Conservation (phyloP, 2,329 filamentous ascomycete species). For the Aspergillus sp. region DNA sequence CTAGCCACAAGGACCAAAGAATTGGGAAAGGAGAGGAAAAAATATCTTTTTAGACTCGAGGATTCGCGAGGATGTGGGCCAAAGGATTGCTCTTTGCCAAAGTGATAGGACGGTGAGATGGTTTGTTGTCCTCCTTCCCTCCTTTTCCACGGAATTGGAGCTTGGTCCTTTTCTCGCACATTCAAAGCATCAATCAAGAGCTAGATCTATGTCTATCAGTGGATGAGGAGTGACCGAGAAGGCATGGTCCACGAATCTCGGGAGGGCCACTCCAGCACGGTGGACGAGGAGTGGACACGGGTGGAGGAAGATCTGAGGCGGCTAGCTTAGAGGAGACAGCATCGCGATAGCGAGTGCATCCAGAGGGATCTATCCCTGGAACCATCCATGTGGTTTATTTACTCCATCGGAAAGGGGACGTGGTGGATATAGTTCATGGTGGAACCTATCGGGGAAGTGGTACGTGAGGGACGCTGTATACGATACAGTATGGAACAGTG, state of each 20-base stretch:
- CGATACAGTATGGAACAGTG: background rate
- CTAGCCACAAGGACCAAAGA: background rate
- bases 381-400: background rate
- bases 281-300: background rate
- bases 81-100: background rate
- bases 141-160: background rate
- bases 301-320: background rate
- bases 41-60: background rate
- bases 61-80: background rate
- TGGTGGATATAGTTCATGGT: background rate
- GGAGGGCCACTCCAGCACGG: background rate
- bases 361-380: no score
- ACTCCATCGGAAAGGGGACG: background rate
- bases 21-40: background rate
- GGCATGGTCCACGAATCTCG: background rate
- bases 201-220: background rate
- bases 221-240: background rate
- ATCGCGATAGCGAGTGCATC: background rate
- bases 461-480: background rate
- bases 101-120: background rate
- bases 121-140: no score
- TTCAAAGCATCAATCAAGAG: background rate
- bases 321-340: background rate
- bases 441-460: background rate
- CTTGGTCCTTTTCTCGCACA: background rate